Base-by-base conservation (phyloP, 768 basidiomycete species). In the Royoungia palumana region DNA sequence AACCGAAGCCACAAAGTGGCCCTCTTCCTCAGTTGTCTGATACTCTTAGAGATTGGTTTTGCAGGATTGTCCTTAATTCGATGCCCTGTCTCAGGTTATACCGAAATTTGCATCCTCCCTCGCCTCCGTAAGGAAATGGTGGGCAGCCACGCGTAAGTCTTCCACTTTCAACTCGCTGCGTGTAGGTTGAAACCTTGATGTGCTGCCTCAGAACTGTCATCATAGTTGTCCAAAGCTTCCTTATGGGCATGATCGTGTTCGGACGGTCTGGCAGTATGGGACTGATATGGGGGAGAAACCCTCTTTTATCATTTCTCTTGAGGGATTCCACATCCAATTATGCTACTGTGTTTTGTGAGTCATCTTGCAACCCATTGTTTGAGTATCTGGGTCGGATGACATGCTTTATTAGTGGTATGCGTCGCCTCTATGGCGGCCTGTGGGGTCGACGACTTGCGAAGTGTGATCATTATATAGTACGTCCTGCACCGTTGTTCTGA, bases 251-350 rank as follows among this genome's bases (percentile, higher is more conserved):
- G 35, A 72, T 73, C 1, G 12, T 64, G 2, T 62, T 60, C 35
- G 75, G 75, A 50, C 73, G 72, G 51, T 41, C 68, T 2, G 22
- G 54, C 17, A 65, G 69, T 3, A 46, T 66, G 8, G 70, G 69
- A 35, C 58, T 58, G 1, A 73, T 72, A 10, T 72, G 71, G 72
- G 73, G 71, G 22, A 67, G 73, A 41, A 67, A 70, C 2, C 75
- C 73, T 0, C 56, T 78, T 7, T 52, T 75, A 12, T 50, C 65
- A 6, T 53, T 77, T 38, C 61, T 78, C 13, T 63, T 74, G 56
- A 69, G 71, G n/a, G 77, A 79, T 57, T 72, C 77, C 7, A 69
- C 71, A 3, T 71, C 72, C 65, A 72, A 73, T 2, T 77, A 74
- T 57, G 37, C 72, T 27, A 39, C 72, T 4, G 51, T 76, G 9